These are phyloP conservation scores for Pseudogymnoascus sp. DNA, from an alignment of 2,329 filamentous ascomycete genomes.

Conservation along the genomic window DNA sequence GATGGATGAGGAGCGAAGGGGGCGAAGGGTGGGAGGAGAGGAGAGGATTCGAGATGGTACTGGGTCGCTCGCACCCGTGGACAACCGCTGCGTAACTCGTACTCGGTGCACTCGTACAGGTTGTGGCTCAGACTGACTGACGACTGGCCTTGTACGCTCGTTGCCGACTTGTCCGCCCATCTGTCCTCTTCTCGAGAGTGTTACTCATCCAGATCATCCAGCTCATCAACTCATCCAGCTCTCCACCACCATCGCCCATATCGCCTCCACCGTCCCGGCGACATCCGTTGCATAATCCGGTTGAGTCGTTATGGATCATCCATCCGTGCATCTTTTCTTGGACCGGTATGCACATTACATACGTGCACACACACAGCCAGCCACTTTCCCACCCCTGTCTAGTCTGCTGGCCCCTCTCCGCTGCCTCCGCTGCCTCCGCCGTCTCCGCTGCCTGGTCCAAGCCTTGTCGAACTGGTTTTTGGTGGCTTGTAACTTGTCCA, in stretches of 20 bases:
- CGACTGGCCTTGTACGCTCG: background rate
- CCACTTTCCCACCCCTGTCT: background rate
- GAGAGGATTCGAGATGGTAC: background rate
- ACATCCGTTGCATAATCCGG: constrained; percentile 3
- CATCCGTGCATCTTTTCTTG: background rate
- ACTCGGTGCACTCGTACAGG: background rate
- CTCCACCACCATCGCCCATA: background rate
- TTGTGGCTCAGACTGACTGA: background rate
- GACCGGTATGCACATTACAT: background rate
- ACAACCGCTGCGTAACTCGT: background rate
- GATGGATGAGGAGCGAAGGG: no score
- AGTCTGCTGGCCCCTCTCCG: no score
- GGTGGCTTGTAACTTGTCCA: no score
- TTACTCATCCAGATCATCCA: background rate
- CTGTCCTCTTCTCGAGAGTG: background rate
- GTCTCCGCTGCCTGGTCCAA: background rate
- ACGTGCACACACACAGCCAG: no score
- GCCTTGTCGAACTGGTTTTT: background rate
- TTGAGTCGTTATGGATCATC: background rate
- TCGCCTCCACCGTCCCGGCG: background rate
- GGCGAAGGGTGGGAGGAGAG: no score
- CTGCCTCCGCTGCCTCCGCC: background rate
- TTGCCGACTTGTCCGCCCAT: background rate
- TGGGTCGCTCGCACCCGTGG: background rate
- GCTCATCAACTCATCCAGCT: background rate